Conservation (phyloP, 306 rosid genomes). For the Morella rubra region DNA sequence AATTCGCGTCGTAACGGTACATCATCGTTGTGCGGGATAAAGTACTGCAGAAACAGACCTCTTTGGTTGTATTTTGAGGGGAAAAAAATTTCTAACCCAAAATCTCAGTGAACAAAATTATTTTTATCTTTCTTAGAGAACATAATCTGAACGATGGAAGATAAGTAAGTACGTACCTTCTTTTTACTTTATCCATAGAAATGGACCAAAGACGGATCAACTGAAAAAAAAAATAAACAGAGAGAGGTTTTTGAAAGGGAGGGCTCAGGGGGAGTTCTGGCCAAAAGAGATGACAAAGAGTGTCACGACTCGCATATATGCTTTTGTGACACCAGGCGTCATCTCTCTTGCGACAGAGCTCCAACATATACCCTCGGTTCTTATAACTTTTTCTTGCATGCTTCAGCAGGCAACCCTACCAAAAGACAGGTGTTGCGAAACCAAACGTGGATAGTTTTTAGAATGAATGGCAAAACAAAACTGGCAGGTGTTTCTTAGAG, state of each 20-base stretch:
- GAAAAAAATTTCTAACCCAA: too few species aligned
- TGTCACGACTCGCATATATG: neutral
- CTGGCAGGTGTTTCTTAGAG: neutral
- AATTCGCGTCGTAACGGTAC: too few species aligned
- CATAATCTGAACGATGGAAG: too few species aligned
- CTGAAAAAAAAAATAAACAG: neutral
- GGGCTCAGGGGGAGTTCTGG: conserved; percentile 1
- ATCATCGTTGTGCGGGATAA: too few species aligned
- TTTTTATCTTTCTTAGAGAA: too few species aligned
- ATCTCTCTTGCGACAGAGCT: conserved; percentile 20
- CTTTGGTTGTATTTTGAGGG: too few species aligned
- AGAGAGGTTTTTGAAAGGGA: neutral
- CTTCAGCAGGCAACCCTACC: neutral
- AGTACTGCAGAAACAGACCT: too few species aligned
- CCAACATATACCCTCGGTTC: neutral
- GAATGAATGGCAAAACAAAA: neutral
- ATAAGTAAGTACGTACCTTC: too few species aligned
- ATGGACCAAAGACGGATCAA: too few species aligned
- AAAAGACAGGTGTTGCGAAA: neutral
- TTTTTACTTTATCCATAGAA: too few species aligned
- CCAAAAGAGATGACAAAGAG: conserved; percentile 13
- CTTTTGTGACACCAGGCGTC: neutral
- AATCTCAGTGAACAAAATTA: too few species aligned
- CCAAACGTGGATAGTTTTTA: neutral
- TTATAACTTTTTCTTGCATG: neutral